phyloP scores from a whole-genome alignment of 108 stramenopile species.

The Epithemia pelagica region DNA sequence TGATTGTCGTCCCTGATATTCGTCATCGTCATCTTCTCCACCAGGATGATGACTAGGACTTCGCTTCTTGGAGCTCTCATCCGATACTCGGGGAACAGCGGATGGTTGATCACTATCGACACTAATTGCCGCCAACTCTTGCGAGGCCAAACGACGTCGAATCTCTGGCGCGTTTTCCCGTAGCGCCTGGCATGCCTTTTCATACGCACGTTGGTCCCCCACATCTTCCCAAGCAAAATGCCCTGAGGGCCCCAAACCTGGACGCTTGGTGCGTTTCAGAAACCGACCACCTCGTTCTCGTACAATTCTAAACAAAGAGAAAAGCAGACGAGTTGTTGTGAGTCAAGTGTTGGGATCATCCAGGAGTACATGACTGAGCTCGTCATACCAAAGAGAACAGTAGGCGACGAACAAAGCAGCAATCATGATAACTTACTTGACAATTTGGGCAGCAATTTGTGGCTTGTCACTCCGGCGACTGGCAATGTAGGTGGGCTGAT shows the following conservation, averaged over 20 bases:
- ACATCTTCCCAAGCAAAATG: constrained; percentile 37
- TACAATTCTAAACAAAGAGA: constrained; percentile 7
- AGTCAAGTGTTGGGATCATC: not conserved
- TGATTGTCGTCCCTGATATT: too few species aligned
- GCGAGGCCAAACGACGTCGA: constrained; percentile 13
- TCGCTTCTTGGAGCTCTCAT: not conserved
- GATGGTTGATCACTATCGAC: not conserved
- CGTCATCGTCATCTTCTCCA: not conserved
- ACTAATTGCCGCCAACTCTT: not conserved
- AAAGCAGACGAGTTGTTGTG: not conserved
- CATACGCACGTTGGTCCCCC: constrained; percentile 40
- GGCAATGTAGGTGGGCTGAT: constrained; percentile 34
- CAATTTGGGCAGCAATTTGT: constrained; percentile 46
- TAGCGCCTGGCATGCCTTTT: constrained; percentile 61
- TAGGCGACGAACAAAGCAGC: too few species aligned
- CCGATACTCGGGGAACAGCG: not conserved
- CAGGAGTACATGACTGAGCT: too few species aligned
- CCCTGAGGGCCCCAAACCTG: constrained; percentile 10
- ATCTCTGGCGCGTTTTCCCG: constrained; percentile 53
- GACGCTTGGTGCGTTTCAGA: constrained; percentile 45
- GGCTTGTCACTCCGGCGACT: constrained; percentile 46
- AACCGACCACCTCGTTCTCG: constrained; percentile 41
- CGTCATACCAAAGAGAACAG: too few species aligned
- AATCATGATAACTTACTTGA: constrained; percentile 18
- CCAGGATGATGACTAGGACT: not conserved